Percentiles rank a stretch among this genome's conserved stretches.
Conservation (phyloP, 495 filamentous ascomycete species). For the Xylaria acuta region DNA sequence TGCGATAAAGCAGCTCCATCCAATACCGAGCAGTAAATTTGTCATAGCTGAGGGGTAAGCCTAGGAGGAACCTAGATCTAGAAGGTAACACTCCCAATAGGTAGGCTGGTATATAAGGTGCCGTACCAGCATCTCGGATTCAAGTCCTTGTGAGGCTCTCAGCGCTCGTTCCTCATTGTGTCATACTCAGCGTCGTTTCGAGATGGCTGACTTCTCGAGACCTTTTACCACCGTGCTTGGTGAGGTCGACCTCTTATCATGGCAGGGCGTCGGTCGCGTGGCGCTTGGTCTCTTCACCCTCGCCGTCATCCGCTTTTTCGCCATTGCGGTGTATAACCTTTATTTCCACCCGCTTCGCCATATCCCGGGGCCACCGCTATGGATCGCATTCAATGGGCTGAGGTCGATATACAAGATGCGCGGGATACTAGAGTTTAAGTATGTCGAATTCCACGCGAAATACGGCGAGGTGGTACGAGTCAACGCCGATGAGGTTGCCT, state of each 20-base stretch:
- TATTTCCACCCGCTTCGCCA: slow-evolving; percentile 54
- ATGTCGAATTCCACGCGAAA: slow-evolving; percentile 51
- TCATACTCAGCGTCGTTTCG: not conserved
- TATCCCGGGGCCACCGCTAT: slow-evolving; percentile 57
- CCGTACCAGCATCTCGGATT: not conserved
- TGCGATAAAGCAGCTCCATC: slow-evolving; percentile 5
- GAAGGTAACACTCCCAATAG: not conserved
- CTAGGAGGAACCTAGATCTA: slow-evolving; percentile 11
- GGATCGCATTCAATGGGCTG: slow-evolving; percentile 50
- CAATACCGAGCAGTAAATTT: slow-evolving; percentile 9
- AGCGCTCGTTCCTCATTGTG: not conserved
- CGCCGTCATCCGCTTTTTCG: not conserved
- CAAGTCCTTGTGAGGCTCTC: not conserved
- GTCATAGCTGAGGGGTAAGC: slow-evolving; percentile 15
- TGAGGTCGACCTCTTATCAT: slow-evolving; percentile 18
- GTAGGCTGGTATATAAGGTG: slow-evolving; percentile 13
- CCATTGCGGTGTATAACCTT: slow-evolving; percentile 47
- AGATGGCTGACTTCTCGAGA: slow-evolving; percentile 17
- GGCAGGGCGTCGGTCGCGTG: slow-evolving; percentile 13
- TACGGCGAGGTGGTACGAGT: slow-evolving; percentile 64
- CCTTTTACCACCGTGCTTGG: slow-evolving; percentile 15
- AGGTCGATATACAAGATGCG: slow-evolving; percentile 30
- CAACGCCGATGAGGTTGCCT: slow-evolving; percentile 62
- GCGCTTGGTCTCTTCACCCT: not conserved
- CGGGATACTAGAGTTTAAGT: slow-evolving; percentile 29